Evolutionary conservation across 2,329 filamentous ascomycete species (phyloP), one percentile per base, ranked within the genome.

Genomic region (Phyllosticta ampelicida): DNA sequence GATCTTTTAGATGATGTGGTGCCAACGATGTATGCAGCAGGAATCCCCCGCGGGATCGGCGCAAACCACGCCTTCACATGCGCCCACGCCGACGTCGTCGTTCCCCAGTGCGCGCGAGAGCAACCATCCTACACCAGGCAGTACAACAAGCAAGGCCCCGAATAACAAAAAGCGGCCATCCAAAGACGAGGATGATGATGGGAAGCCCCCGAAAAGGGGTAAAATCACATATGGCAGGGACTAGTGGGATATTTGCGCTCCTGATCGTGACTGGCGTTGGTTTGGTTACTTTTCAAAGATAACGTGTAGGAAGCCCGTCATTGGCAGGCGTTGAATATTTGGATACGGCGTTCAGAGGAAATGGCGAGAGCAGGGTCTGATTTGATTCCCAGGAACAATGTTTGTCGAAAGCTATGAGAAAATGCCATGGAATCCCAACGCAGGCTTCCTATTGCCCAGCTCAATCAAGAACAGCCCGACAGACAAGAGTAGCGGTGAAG

Each of bases 141-240:
- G 65, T 30, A 65, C 64, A 9, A 65, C 68, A 5, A 68, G 65
- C 44, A 74, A 72, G 53, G 62, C 67, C 52, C 51, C 60, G 3
- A 63, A 54, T 16, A 69, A 65, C 50, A 74, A 74, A 58, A 78
- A 78, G 69, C 77, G 77, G 67, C 66, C 71, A 54, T 69, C 71
- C 53, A 66, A 65, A 5, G 71, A 73, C 10, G 74, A 75, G 55
- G 76, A 77, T 28, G 75, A 77, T 5, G 76, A 78, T 29, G 66
- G 66, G 26, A 77, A 77, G 64, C 67, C 71, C 2, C 52, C 65
- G 44, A 79, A 79, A 68, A 68, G 77, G 58, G 71, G 74, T 26
- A 79, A 79, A 68, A 78, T 79, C 54, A 74, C 73, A n/a, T 79
- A 78, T 62, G 73, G 73, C 19, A 65, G 75, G 56, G 76, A 78